Base-by-base conservation (phyloP, 805 yeast genomes). In the Candida hungchunana region DNA sequence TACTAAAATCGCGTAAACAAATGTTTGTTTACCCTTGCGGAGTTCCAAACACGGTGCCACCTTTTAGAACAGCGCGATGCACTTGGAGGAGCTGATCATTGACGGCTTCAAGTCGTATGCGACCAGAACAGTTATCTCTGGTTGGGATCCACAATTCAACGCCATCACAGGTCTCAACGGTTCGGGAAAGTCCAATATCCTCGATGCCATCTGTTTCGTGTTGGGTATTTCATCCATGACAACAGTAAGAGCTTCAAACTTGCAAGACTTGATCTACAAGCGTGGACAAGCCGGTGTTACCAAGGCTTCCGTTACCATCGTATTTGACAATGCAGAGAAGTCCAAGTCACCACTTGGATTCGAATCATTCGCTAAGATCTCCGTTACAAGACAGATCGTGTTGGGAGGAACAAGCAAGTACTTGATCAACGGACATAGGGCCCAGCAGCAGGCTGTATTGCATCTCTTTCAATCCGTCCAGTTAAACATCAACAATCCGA, bases 41-140 rank as follows among this genome's bases (percentile, higher is more conserved):
- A 12, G 34, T 12, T 13, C n/a, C 22, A 16, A 12, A 12, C 17
- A 17, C 6, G 16, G 6, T 14, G 15, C 14, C 30, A 27, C 19
- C 25, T 10, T 21, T 16, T 14, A 25, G 8, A 17, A 29, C 19
- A 26, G 12, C 21, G 29, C 2, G 6, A 52, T 52, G 56, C 54
- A 48, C 44, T 95, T 93, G n/a, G 96, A 90, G 56, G 98, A 94
- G 57, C 74, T 93, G 38, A 89, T 93, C 43, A 80, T 93, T 31
- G 98, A 93, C 62, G 99, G 99, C 29, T 93, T 93, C 75, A 93
- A 93, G 66, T 87, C 97, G 16, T 93, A 93, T 53, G 96, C 97
- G 18, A 83, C 95, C 1, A 81, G 97, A 66, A 93, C 98, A 1
- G 97, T 89, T 20, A 85, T 93, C 21, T 75, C 95, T 2, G 84